These are phyloP conservation scores for Glycine latifolia DNA, from an alignment of 306 rosid genomes.

Conservation along the genomic window DNA sequence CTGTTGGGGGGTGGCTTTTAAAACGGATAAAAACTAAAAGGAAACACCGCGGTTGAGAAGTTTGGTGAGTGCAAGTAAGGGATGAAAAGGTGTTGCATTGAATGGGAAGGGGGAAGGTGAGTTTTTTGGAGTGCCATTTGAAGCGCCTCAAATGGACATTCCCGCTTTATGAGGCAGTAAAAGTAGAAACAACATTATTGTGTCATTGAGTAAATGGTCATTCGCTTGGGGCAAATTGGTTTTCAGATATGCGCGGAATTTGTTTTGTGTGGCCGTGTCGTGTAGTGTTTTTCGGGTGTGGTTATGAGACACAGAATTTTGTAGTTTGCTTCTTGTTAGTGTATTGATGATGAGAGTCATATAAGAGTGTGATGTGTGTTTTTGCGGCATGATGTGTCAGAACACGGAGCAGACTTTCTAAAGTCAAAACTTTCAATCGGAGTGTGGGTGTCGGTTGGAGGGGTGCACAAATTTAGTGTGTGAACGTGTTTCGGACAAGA, in stretches of 20 bases:
- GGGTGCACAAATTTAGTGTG: neutral
- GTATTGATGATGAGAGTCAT: neutral
- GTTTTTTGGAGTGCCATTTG: too few relatives aligned
- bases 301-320: neutral
- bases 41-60: neutral
- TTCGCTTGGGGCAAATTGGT: too few relatives aligned
- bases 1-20: neutral
- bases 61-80: conserved; percentile 5
- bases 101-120: conserved; percentile 5
- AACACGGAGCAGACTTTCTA: neutral
- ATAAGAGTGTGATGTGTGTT: too few relatives aligned
- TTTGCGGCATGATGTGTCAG: neutral
- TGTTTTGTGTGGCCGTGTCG: neutral
- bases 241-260: neutral
- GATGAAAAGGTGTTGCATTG: neutral
- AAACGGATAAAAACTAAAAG: neutral
- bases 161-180: too few relatives aligned
- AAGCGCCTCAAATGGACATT: too few relatives aligned
- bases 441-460: neutral
- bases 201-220: too few relatives aligned
- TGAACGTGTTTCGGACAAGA: neutral
- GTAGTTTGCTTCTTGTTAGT: neutral
- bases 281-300: neutral
- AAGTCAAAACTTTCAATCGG: neutral
- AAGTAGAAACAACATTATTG: too few relatives aligned